phyloP scores from a whole-genome alignment of 768 basidiomycete species.

The Tephrocybe sp. region DNA sequence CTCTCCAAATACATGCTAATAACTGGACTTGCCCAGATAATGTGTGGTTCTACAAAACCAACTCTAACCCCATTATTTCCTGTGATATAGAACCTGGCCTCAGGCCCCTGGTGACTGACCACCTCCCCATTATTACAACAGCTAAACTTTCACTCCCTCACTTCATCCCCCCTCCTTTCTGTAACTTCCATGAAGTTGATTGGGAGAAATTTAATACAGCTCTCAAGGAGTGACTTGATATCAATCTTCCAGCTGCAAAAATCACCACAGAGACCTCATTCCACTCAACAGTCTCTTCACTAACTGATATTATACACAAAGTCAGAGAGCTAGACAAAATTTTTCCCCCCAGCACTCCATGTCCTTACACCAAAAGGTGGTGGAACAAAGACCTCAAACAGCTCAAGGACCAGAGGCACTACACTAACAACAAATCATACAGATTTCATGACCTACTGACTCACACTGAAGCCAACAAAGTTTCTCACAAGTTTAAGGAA shows the following conservation, averaged over 20 bases:
- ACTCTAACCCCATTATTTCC: neutral
- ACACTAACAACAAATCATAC: neutral
- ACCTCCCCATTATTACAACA: neutral
- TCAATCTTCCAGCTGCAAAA: neutral
- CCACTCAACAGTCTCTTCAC: neutral
- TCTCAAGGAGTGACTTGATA: neutral
- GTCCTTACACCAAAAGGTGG: conserved; percentile 13
- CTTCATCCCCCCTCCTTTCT: neutral
- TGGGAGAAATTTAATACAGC: neutral
- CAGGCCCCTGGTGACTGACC: neutral
- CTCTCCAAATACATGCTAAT: neutral
- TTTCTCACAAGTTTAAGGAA: neutral
- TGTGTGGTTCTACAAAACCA: neutral
- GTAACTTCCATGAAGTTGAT: neutral
- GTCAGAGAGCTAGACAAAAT: neutral
- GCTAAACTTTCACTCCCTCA: neutral
- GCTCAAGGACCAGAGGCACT: neutral
- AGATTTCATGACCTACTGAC: neutral
- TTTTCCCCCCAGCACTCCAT: neutral
- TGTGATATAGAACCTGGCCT: neutral
- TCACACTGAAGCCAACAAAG: neutral
- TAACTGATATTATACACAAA: neutral
- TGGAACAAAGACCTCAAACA: conserved; percentile 12
- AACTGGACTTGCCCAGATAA: conserved; percentile 8
- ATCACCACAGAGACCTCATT: neutral